phyloP scores from a whole-genome alignment of 2,329 filamentous ascomycete species.

The Microdochium trichocladiopsis region DNA sequence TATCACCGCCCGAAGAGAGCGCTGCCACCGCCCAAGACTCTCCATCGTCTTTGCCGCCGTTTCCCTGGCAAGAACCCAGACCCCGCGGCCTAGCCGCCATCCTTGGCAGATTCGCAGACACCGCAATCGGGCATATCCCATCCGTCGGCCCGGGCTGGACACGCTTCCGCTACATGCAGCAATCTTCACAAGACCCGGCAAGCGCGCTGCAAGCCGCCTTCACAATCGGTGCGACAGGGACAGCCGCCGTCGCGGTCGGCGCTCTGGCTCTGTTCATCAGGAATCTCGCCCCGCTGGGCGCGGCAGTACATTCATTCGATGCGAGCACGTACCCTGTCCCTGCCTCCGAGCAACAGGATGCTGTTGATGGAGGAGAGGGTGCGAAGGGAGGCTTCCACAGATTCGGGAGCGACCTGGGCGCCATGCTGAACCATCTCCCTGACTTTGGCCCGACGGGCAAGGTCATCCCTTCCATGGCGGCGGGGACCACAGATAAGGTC shows the following conservation, averaged over 20 bases:
- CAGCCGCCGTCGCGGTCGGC: constrained; percentile 25
- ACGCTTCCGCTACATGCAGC: constrained; percentile 6
- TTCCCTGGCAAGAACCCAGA: constrained; percentile 10
- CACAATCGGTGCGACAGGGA: constrained; percentile 24
- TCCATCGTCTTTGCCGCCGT: constrained; percentile 7
- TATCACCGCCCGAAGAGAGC: too few relatives aligned
- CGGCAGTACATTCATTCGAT: constrained; percentile 34
- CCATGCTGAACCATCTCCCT: constrained; percentile 28
- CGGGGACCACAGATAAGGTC: constrained; percentile 4
- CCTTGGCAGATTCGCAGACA: constrained; percentile 19
- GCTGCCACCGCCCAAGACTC: too few relatives aligned
- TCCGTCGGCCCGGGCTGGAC: constrained; percentile 24
- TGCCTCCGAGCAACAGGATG: constrained; percentile 3
- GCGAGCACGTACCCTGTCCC: constrained; percentile 10
- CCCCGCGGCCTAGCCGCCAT: constrained; percentile 8
- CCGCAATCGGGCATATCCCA: constrained; percentile 21
- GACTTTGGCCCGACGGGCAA: constrained; percentile 2
- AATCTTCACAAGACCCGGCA: constrained; percentile 13
- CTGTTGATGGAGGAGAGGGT: too few relatives aligned
- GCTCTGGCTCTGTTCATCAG: constrained; percentile 24
- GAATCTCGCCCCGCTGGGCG: constrained; percentile 35
- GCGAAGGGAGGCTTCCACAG: constrained; percentile 26
- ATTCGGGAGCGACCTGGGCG: constrained; percentile 37
- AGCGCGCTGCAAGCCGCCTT: constrained; percentile 21
- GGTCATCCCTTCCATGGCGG: not conserved